phyloP scores from a whole-genome alignment of 116 monocot genomes.

The Cymodocea nodosa region DNA sequence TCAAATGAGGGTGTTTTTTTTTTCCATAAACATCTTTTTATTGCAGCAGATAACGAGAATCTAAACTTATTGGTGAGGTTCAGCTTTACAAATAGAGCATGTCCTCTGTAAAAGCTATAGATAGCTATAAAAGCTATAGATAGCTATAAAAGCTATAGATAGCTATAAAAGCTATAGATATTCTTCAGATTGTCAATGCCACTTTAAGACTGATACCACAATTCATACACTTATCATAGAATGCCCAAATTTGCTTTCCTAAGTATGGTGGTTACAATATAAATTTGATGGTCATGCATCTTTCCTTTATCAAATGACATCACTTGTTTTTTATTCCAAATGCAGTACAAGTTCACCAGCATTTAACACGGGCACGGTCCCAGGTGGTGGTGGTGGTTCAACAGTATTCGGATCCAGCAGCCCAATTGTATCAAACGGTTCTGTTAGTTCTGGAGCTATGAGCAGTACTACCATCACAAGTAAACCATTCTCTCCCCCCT shows the following conservation, averaged over 20 bases:
- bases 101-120: too few species aligned
- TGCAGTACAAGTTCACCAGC: slow-evolving; percentile 6
- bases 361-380: background rate
- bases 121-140: too few species aligned
- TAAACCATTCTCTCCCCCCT: background rate
- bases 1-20: background rate
- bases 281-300: background rate
- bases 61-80: too few species aligned
- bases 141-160: too few species aligned
- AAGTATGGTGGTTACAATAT: too few species aligned
- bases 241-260: too few species aligned
- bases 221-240: background rate
- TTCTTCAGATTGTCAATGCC: too few species aligned
- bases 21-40: too few species aligned
- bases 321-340: background rate
- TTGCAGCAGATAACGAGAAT: too few species aligned
- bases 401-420: slow-evolving; percentile 14
- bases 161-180: too few species aligned
- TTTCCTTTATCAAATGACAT: background rate
- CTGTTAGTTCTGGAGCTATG: background rate
- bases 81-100: too few species aligned
- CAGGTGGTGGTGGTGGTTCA: slow-evolving; percentile 2
- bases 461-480: background rate
- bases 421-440: slow-evolving; percentile 8
- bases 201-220: background rate